These are phyloP conservation scores for Syncephalastrum monosporum DNA, from an alignment of 371 early-diverging fungal genomes.

Conservation along the genomic window DNA sequence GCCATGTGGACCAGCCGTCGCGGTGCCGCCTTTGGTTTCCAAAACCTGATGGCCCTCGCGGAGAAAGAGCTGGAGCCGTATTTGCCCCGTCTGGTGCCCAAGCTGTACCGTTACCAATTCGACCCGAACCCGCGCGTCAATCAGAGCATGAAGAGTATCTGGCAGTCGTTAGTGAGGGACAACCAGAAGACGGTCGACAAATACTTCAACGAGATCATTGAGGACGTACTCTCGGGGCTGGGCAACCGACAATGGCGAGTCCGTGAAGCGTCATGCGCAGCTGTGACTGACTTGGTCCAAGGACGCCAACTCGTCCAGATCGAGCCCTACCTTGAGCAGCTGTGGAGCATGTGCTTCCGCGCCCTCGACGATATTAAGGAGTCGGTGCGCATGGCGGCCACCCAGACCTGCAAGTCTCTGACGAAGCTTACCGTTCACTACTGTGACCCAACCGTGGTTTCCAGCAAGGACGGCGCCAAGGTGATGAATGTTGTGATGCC, in stretches of 20 bases:
- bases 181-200: conserved; percentile 74
- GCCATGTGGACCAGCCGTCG: conserved; percentile 90
- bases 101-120: conserved; percentile 82
- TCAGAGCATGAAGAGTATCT: conserved; percentile 86
- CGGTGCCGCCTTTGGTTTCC: conserved; percentile 88
- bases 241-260: conserved; percentile 87
- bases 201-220: conserved; percentile 79
- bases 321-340: conserved; percentile 70
- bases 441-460: conserved; percentile 73
- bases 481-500: conserved; percentile 82
- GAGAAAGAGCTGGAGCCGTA: conserved; percentile 78
- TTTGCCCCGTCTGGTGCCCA: conserved; percentile 76
- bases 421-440: conserved; percentile 81
- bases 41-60: conserved; percentile 75
- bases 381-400: conserved; percentile 84
- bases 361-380: conserved; percentile 94
- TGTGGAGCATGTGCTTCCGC: conserved; percentile 90
- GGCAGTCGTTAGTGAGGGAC: conserved; percentile 81
- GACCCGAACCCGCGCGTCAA: conserved; percentile 88
- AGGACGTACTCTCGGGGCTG: conserved; percentile 73
- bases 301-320: conserved; percentile 69
- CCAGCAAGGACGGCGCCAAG: conserved; percentile 60
- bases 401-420: conserved; percentile 75
- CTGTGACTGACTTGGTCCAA: conserved; percentile 77
- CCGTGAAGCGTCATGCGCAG: conserved; percentile 79